phyloP scores from a whole-genome alignment of 495 filamentous ascomycete genomes.

The Acidomyces sp. region DNA sequence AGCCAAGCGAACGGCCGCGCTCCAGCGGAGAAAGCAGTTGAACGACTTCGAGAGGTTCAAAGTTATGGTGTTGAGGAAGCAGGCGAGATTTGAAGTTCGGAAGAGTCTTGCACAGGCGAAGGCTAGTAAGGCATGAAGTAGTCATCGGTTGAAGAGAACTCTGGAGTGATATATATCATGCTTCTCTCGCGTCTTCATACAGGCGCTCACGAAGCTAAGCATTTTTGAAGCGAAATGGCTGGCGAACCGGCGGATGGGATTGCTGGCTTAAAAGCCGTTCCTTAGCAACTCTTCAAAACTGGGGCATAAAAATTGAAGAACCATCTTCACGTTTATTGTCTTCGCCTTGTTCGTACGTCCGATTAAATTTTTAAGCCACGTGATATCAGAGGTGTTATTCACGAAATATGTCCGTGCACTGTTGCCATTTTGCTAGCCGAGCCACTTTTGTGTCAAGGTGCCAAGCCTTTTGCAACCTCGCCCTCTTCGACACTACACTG shows the following conservation, averaged over 20 bases:
- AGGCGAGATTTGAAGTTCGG: slow-evolving; percentile 89
- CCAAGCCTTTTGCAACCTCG: background rate
- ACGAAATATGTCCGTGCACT: background rate
- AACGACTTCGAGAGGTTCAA: slow-evolving; percentile 99
- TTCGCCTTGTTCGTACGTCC: too few relatives aligned
- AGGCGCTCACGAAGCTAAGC: too few relatives aligned
- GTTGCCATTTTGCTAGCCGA: background rate
- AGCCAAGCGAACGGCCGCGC: slow-evolving; percentile 76
- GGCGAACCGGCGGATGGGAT: slow-evolving; percentile 8
- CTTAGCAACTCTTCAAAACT: slow-evolving; percentile 2
- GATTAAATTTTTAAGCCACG: too few relatives aligned
- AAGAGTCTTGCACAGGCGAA: slow-evolving; percentile 76
- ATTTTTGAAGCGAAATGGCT: background rate
- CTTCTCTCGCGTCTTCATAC: too few relatives aligned
- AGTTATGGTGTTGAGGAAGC: slow-evolving; percentile 94
- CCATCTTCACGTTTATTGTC: too few relatives aligned
- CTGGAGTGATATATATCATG: too few relatives aligned
- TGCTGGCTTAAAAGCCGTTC: slow-evolving; percentile 5
- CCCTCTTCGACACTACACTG: background rate
- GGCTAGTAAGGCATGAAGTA: slow-evolving; percentile 33
- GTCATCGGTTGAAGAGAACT: background rate
- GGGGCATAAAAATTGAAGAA: too few relatives aligned
- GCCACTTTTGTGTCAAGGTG: background rate
- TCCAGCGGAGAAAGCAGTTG: slow-evolving; percentile 73
- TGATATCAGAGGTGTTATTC: too few relatives aligned